A percentile compares a stretch with the other conserved stretches of the same genome.
Conservation (phyloP, 2,329 filamentous ascomycete genomes). For the Elsinoe fawcettii region DNA sequence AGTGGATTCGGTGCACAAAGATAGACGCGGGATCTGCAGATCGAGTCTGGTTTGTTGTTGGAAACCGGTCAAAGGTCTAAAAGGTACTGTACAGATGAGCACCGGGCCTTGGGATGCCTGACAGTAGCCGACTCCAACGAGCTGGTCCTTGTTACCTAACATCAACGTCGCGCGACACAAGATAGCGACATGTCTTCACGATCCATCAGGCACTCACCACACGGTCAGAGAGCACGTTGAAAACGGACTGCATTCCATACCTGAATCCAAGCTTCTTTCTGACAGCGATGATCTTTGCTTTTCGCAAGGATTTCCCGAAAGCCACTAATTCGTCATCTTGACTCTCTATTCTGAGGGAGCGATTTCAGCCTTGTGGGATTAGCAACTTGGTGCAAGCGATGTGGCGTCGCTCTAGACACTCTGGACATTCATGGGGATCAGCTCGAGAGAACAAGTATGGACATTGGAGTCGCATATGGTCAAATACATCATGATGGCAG, state of each 20-base stretch:
- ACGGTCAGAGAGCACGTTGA: neutral
- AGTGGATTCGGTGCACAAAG: neutral
- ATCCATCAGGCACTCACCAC: neutral
- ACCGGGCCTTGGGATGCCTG: no score
- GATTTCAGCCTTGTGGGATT: neutral
- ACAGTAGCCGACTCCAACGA: neutral
- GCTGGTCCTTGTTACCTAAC: neutral
- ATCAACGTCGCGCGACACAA: no score
- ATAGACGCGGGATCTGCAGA: neutral
- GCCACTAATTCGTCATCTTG: neutral
- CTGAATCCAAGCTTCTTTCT: slow-evolving; percentile 1
- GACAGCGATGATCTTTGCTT: neutral
- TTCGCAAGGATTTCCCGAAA: neutral
- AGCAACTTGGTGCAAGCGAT: neutral
- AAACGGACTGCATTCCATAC: no score
- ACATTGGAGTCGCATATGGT: no score
- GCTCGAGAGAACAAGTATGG: no score
- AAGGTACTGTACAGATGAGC: no score
- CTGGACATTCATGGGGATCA: no score
- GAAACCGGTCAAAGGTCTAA: neutral
- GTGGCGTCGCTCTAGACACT: neutral
- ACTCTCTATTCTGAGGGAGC: neutral
- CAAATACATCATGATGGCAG: no score
- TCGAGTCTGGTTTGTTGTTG: neutral
- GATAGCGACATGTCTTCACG: no score